A percentile compares a stretch with the other conserved stretches of the same genome.
Evolutionary conservation across 495 filamentous ascomycete species (phyloP).

Genomic region (Hypoxylon rickii): DNA sequence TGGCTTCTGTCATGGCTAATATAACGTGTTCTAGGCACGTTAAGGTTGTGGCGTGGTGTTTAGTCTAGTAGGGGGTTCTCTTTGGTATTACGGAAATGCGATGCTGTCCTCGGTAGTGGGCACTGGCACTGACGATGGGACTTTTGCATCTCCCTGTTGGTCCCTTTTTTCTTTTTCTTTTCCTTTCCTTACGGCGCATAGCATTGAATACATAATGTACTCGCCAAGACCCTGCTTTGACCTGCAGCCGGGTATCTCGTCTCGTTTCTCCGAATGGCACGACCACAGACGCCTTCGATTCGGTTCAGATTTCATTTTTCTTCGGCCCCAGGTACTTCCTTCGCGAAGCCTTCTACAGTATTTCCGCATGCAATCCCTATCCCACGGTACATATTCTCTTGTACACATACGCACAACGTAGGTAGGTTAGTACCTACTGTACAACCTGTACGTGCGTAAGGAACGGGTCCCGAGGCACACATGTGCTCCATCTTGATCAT

Average conservation of each 20-base stretch:
- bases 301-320: constrained; percentile 34
- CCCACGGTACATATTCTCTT: not conserved
- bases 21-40: not conserved
- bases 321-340: constrained; percentile 7
- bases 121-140: constrained; percentile 27
- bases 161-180: no score
- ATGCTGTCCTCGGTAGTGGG: constrained; percentile 34
- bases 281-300: constrained; percentile 26
- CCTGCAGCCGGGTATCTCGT: constrained; percentile 39
- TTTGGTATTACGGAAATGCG: no score
- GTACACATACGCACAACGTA: not conserved
- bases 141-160: constrained; percentile 32
- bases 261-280: constrained; percentile 37
- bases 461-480: constrained; percentile 2
- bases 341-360: constrained; percentile 35
- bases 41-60: not conserved
- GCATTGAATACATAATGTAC: no score
- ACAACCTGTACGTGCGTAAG: not conserved
- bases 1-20: constrained; percentile 25
- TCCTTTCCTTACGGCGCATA: constrained; percentile 28
- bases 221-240: constrained; percentile 25
- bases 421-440: constrained; percentile 3
- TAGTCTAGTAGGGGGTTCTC: no score
- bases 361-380: constrained; percentile 22
- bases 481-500: no score